Evolutionary conservation across 805 yeast genomes (phyloP).

Genomic region (Teunomyces stri): DNA sequence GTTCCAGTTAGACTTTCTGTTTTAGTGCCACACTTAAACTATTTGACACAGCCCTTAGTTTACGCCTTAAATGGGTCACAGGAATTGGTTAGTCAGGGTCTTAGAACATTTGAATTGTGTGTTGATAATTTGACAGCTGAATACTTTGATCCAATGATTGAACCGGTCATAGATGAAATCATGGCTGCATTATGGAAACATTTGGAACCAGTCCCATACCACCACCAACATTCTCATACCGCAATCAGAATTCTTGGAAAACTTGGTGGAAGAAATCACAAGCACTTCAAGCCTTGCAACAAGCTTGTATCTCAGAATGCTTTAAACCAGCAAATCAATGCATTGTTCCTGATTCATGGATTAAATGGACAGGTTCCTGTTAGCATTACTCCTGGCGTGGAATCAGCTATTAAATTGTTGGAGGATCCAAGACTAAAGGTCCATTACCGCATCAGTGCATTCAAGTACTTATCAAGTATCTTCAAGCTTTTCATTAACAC

Average conservation of each 20-base stretch:
- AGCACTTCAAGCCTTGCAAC: conserved; percentile 72
- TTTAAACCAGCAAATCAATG: conserved; percentile 67
- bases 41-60: conserved; percentile 87
- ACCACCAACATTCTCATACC: conserved; percentile 93
- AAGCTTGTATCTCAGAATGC: conserved; percentile 55
- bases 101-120: conserved; percentile 90
- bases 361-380: conserved; percentile 57
- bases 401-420: conserved; percentile 71
- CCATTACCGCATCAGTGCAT: conserved; percentile 77
- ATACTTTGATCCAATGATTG: conserved; percentile 94
- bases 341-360: conserved; percentile 71
- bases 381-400: conserved; percentile 79
- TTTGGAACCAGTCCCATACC: conserved; percentile 86
- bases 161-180: conserved; percentile 92
- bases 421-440: conserved; percentile 62
- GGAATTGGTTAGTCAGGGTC: conserved; percentile 90
- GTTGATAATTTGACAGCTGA: conserved; percentile 96
- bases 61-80: conserved; percentile 86
- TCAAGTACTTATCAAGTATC: conserved; percentile 63
- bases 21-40: conserved; percentile 86
- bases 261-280: conserved; percentile 92
- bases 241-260: conserved; percentile 92
- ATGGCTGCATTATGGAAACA: conserved; percentile 92
- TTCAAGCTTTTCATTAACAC: conserved; percentile 66
- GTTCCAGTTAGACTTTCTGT: conserved; percentile 95